Evolutionary conservation across 352 stramenopile species (phyloP).

Genomic region (Blastocystis sp.): DNA sequence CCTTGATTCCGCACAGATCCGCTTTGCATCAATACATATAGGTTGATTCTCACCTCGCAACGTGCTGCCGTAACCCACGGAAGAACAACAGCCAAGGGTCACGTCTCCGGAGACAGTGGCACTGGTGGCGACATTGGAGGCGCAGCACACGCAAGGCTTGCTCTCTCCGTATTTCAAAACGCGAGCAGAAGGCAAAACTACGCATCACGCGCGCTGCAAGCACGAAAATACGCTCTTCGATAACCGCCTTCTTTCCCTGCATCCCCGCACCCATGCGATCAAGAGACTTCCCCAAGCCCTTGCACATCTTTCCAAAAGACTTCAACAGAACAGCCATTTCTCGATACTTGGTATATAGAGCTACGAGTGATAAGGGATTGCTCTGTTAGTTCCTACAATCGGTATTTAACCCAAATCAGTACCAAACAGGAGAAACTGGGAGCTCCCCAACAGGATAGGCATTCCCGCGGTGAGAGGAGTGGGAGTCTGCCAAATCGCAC

Average conservation of each 20-base stretch:
- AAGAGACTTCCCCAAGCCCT: slow-evolving; percentile 61
- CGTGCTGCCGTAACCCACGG: slow-evolving; percentile 48
- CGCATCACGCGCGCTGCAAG: background rate
- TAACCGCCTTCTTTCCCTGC: slow-evolving; percentile 46
- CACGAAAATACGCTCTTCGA: slow-evolving; percentile 53
- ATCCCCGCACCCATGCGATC: slow-evolving; percentile 56
- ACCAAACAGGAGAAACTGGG: background rate
- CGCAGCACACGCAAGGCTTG: slow-evolving; percentile 1
- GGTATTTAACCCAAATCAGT: slow-evolving; percentile 25
- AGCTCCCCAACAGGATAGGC: background rate
- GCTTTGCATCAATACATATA: slow-evolving; percentile 10
- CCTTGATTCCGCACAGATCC: slow-evolving; percentile 62
- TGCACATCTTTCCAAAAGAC: slow-evolving; percentile 70
- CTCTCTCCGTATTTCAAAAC: slow-evolving; percentile 56
- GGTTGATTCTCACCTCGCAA: slow-evolving; percentile 23
- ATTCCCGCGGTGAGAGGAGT: background rate
- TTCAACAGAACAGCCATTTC: slow-evolving; percentile 54
- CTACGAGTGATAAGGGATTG: background rate
- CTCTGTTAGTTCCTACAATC: slow-evolving; percentile 13
- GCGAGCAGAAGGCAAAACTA: slow-evolving; percentile 63
- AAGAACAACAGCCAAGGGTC: slow-evolving; percentile 30
- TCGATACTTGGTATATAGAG: slow-evolving; percentile 9
- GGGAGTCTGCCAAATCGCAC: background rate
- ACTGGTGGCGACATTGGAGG: slow-evolving; percentile 43
- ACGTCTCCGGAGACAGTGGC: slow-evolving; percentile 66